Conservation (phyloP, 176 grass and related monocot species). For the Zea luxurians region DNA sequence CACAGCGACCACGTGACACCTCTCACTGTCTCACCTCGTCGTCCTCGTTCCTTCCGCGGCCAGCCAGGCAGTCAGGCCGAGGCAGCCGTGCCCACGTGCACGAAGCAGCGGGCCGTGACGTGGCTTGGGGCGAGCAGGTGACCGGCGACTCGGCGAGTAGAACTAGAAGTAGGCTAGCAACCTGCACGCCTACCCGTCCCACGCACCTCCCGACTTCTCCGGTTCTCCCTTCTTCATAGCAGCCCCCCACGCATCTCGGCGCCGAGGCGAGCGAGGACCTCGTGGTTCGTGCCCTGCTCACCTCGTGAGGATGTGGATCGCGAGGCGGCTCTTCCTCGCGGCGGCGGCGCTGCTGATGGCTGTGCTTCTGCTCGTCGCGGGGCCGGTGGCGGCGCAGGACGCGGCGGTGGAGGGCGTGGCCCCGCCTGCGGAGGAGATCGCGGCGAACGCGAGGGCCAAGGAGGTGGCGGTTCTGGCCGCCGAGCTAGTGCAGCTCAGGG, state of each 20-base stretch:
- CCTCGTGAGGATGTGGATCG: slow-evolving; percentile 40
- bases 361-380: slow-evolving; percentile 25
- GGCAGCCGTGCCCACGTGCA: slow-evolving; percentile 32
- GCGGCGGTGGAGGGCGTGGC: slow-evolving; percentile 30
- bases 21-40: background rate
- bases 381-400: slow-evolving; percentile 43
- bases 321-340: background rate
- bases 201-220: background rate
- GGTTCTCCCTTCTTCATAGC: background rate
- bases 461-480: slow-evolving; percentile 44
- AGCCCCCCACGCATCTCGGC: background rate
- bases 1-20: slow-evolving; percentile 26
- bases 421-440: slow-evolving; percentile 25
- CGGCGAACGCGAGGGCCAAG: slow-evolving; percentile 36
- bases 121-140: background rate
- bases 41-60: background rate
- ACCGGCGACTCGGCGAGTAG: background rate
- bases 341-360: background rate
- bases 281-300: background rate
- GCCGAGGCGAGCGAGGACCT: background rate
- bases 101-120: background rate
- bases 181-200: slow-evolving; percentile 13
- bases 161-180: slow-evolving; percentile 5
- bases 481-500: slow-evolving; percentile 48
- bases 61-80: background rate